Conservation (phyloP, 75 land plant species). For the Adiantum capillusveneris region DNA sequence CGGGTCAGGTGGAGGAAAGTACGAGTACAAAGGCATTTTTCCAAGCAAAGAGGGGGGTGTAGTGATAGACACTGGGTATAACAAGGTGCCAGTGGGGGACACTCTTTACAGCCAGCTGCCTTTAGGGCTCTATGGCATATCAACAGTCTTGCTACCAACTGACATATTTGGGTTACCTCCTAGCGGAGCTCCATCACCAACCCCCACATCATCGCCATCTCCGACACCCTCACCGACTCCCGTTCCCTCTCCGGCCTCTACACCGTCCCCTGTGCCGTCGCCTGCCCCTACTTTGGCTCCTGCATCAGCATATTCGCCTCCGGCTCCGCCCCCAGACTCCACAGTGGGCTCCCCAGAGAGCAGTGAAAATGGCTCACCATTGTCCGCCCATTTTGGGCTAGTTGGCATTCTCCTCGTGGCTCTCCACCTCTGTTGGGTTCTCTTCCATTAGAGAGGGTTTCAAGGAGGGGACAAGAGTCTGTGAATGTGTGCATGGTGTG, state of each 20-base stretch:
- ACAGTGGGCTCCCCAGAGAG: too few species aligned
- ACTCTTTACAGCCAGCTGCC: constrained; percentile 14
- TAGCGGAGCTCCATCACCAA: neutral
- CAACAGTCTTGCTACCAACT: constrained; percentile 16
- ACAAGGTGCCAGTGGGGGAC: constrained; percentile 1
- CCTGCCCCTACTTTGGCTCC: neutral
- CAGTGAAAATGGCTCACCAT: too few species aligned
- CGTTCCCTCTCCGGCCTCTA: neutral
- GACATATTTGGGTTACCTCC: constrained; percentile 13
- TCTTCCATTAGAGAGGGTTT: too few species aligned
- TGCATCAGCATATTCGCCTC: neutral
- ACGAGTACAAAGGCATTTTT: neutral
- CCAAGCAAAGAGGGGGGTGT: neutral
- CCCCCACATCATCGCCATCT: constrained; percentile 2
- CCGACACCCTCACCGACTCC: constrained; percentile 8
- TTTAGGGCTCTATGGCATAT: constrained; percentile 16
- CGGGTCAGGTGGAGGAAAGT: neutral
- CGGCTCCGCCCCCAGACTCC: neutral
- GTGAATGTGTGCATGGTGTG: too few species aligned
- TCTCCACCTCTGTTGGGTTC: too few species aligned
- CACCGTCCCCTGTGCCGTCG: neutral
- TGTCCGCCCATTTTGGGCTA: too few species aligned
- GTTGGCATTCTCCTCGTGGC: too few species aligned
- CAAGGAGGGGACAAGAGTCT: too few species aligned
- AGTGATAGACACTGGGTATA: constrained; percentile 7